Evolutionary conservation across 75 land plant genomes (phyloP), one percentile per base, ranked within the genome.

Genomic region (Picea sitchensis): DNA sequence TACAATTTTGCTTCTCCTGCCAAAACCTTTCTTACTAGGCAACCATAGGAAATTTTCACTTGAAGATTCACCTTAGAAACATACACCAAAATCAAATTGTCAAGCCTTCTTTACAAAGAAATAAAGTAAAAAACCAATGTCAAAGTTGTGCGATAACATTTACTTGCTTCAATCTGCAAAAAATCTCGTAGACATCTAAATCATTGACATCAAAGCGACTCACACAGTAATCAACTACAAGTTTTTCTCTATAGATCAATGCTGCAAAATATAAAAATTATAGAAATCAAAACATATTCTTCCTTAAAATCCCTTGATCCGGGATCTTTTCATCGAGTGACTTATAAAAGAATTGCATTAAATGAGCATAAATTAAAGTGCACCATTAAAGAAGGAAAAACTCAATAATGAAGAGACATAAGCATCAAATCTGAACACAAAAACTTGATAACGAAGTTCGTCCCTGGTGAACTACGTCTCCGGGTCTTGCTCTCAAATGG

Each of bases 1-100:
- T 76, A 77, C 15, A 18, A 59, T n/a, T 84, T 83, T 18, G 96
- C 94, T 73, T 87, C 92, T 21, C 80, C 87, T 14, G 93, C 91
- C 64, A 97, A 38, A 58, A 65, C 87, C 74, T 86, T 95, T 80
- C 81, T 71, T 30, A 92, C 80, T 4, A 94, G 87, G 32, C 79
- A 86, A 57, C 94, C 98, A 58, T 57, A 74, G 18, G 81, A 73
- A 11, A 92, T 78, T 59, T 87, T 78, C 31, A 89, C 89, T 12
- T 63, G 85, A 17, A 97, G 87, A 62, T 73, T 60, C 11, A 95
- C 77, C 99, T 97, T 80, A 26, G 62, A 38, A 79, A 57, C 20
- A 67, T 4, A 2, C 2, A 77, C 20, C 44, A 61, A n/a, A 41
- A 54, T 47, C 61, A 23, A 58, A 2, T 9, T 58, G 13, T 54